phyloP scores from a whole-genome alignment of 2,329 filamentous ascomycete genomes.

The Aureobasidium sp. region DNA sequence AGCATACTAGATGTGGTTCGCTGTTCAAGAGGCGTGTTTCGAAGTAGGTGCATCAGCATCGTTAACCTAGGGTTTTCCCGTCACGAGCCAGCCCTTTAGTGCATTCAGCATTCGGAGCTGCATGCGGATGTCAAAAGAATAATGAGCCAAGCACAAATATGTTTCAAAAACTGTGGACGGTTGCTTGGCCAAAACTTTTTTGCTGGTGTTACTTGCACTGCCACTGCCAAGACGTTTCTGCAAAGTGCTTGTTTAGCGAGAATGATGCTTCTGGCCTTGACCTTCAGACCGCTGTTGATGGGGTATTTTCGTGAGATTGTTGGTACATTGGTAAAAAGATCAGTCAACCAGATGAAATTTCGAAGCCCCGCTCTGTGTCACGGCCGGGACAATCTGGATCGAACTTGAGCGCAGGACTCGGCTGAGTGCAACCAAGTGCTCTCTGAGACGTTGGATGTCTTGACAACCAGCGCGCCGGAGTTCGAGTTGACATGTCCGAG shows the following conservation, averaged over 20 bases:
- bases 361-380: too few relatives aligned
- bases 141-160: slow-evolving; percentile 1
- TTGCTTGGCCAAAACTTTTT: neutral
- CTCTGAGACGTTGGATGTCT: too few relatives aligned
- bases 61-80: neutral
- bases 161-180: neutral
- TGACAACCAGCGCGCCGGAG: too few relatives aligned
- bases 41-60: neutral
- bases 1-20: neutral
- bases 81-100: neutral
- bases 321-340: too few relatives aligned
- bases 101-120: too few relatives aligned
- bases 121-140: neutral
- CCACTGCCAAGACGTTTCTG: neutral
- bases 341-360: too few relatives aligned
- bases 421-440: too few relatives aligned
- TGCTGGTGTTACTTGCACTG: neutral
- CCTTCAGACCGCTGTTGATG: too few relatives aligned
- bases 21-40: neutral
- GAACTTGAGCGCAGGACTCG: too few relatives aligned
- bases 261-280: neutral
- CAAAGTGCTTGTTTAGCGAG: neutral
- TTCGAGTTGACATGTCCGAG: too few relatives aligned
- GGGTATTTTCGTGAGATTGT: too few relatives aligned
- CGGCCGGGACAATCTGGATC: too few relatives aligned